Percentiles rank a stretch among this genome's conserved stretches.
phyloP scores from a whole-genome alignment of 192 early-diverging fungal genomes.

The Coemansia sp. region DNA sequence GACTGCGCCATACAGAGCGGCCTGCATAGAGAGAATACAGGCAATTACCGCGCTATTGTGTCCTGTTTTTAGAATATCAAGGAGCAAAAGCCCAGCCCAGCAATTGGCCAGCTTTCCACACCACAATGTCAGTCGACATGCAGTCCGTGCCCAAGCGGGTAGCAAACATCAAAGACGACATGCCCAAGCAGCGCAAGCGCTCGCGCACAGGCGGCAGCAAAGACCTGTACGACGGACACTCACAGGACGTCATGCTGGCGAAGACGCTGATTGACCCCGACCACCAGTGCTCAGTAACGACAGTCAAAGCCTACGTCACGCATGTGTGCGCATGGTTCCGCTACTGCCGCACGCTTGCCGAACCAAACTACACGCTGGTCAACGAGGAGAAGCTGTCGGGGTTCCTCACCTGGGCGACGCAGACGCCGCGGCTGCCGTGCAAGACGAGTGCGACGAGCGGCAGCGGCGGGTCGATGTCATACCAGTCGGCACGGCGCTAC shows the following conservation, averaged over 20 bases:
- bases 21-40: not conserved
- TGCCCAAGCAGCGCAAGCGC: constrained; percentile 54
- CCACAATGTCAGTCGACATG: constrained; percentile 18
- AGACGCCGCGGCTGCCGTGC: constrained; percentile 55
- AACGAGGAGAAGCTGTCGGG: constrained; percentile 54
- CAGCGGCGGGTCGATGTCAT: constrained; percentile 53
- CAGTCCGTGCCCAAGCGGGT: constrained; percentile 31
- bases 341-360: constrained; percentile 51
- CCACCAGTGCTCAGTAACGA: constrained; percentile 56
- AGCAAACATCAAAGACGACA: constrained; percentile 25
- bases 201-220: constrained; percentile 54
- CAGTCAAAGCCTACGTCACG: constrained; percentile 54
- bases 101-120: not conserved
- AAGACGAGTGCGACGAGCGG: constrained; percentile 37
- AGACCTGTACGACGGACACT: constrained; percentile 56
- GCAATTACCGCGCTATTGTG: not conserved
- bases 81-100: not conserved
- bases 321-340: constrained; percentile 56
- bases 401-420: constrained; percentile 53
- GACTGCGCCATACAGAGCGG: not conserved
- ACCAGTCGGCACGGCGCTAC: constrained; percentile 54
- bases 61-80: not conserved
- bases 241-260: constrained; percentile 54
- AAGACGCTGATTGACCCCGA: constrained; percentile 56
- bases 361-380: constrained; percentile 53